A percentile compares a stretch with the other conserved stretches of the same genome.
These are phyloP conservation scores for Synura sp. DNA, from an alignment of 352 stramenopile species.

Conservation along the genomic window DNA sequence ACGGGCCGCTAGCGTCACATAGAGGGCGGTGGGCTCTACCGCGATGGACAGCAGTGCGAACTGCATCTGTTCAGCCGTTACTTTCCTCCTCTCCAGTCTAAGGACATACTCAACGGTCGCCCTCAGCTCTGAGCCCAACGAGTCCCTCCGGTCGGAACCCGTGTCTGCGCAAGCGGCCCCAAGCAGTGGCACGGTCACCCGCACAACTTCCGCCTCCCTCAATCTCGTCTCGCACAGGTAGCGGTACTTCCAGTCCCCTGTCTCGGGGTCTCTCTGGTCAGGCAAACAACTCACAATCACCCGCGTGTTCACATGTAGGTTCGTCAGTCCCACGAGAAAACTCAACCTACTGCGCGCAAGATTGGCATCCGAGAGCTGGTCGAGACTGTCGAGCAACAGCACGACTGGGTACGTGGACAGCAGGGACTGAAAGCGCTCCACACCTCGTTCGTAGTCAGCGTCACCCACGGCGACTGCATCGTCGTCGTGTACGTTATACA, in stretches of 20 bases:
- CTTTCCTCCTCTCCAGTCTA: background rate
- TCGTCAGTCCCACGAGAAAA: background rate
- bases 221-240: background rate
- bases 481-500: background rate
- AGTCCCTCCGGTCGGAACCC: too few relatives aligned
- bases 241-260: background rate
- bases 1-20: background rate
- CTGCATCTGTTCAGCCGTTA: background rate
- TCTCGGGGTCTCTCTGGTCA: background rate
- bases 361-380: background rate
- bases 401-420: background rate
- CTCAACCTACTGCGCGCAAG: background rate
- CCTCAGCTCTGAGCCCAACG: background rate
- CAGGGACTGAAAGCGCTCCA: background rate
- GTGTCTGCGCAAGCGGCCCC: background rate
- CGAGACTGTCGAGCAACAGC: constrained; percentile 1
- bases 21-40: background rate
- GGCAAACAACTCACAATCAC: background rate
- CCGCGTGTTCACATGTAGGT: background rate
- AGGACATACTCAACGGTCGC: background rate
- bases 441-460: background rate
- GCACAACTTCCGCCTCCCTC: background rate
- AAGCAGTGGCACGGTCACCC: background rate
- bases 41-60: background rate
- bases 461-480: background rate